These are phyloP conservation scores for Naematelia encephala DNA, from an alignment of 768 basidiomycete genomes.

Conservation along the genomic window DNA sequence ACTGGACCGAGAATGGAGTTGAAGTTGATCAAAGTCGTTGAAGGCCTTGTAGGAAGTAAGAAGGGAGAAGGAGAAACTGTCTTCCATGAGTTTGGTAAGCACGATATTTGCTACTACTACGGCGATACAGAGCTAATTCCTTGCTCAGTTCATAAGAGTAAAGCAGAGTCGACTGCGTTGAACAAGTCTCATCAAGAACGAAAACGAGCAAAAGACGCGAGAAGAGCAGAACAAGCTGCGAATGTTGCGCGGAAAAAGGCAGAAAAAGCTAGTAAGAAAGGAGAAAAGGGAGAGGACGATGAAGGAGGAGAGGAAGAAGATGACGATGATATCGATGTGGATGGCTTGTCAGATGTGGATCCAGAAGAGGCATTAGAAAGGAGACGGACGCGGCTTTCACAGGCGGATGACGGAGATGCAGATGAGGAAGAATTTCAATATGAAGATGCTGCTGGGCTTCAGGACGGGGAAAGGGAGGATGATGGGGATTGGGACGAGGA, in stretches of 20 bases:
- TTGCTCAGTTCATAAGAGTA: constrained; percentile 80
- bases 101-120: background rate
- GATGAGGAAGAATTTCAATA: constrained; percentile 53
- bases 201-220: constrained; percentile 68
- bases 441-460: constrained; percentile 48
- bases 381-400: background rate
- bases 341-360: constrained; percentile 52
- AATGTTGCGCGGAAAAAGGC: constrained; percentile 84
- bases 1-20: constrained; percentile 95
- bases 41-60: constrained; percentile 74
- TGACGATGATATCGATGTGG: constrained; percentile 50
- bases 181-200: constrained; percentile 74
- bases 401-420: constrained; percentile 34
- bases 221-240: constrained; percentile 82
- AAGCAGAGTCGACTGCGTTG: constrained; percentile 65
- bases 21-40: constrained; percentile 84
- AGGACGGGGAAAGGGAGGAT: constrained; percentile 24
- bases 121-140: constrained; percentile 10
- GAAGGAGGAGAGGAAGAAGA: constrained; percentile 37
- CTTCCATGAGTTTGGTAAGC: constrained; percentile 88
- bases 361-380: constrained; percentile 45
- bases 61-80: constrained; percentile 82
- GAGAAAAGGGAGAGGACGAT: constrained; percentile 31
- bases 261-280: constrained; percentile 20
- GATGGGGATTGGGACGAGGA: constrained; percentile 22